Evolutionary conservation across 768 basidiomycete species (phyloP).

Genomic region (Sporobolomyces pararoseus): DNA sequence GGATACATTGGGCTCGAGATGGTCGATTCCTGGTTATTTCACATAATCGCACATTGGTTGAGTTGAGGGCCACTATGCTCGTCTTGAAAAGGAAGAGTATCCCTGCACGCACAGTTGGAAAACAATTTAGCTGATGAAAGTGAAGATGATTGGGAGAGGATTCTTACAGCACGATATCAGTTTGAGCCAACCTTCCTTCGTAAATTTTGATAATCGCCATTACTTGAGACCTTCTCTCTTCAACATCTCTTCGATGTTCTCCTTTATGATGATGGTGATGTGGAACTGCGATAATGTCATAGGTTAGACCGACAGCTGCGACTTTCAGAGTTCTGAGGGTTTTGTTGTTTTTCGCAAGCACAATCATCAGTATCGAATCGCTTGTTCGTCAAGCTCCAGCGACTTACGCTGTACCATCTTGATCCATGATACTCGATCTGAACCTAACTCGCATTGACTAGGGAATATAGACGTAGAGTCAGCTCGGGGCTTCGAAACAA

Average conservation of each 20-base stretch:
- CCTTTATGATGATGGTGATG: not conserved
- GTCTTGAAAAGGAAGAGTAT: constrained; percentile 13
- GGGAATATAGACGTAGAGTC: not conserved
- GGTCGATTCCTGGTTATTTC: too few species aligned
- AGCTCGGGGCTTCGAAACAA: too few species aligned
- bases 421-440: constrained; percentile 26
- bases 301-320: constrained; percentile 27
- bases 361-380: not conserved
- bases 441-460: constrained; percentile 24
- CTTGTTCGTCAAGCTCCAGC: not conserved
- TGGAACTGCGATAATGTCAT: constrained; percentile 24
- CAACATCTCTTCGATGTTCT: constrained; percentile 18
- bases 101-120: not conserved
- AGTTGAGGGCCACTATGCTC: constrained; percentile 11
- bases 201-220: constrained; percentile 27
- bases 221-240: not conserved
- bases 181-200: constrained; percentile 32
- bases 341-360: too few species aligned
- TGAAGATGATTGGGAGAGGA: not conserved
- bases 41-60: constrained; percentile 11
- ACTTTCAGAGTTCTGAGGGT: constrained; percentile 14
- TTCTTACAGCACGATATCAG: constrained; percentile 31
- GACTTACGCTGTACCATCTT: constrained; percentile 35
- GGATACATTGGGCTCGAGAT: too few species aligned
- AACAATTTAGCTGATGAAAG: not conserved